Evolutionary conservation across 495 filamentous ascomycete genomes (phyloP), one percentile per base, ranked within the genome.

Genomic region (Xylona heveae): DNA sequence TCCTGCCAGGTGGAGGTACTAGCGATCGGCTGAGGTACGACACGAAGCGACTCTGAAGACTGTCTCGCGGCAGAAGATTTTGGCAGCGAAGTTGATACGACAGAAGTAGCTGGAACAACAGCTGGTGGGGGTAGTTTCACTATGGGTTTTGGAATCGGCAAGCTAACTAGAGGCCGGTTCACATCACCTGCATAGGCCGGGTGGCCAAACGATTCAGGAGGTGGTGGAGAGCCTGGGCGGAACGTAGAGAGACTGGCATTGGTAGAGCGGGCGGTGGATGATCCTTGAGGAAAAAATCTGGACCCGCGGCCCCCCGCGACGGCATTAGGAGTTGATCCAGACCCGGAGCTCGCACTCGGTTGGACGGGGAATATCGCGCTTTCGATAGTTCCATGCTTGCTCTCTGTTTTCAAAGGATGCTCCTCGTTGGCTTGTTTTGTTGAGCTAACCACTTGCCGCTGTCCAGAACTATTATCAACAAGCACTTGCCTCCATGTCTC

Each of bases 141-240:
- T 5, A 75, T 62, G 18, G 75, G 74, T 38, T 69, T 63, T 14
- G 69, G 62, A 4, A 54, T 33, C 6, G 78, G 78, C 14, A 85
- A 51, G 19, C 71, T 64, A 12, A 85, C 76, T 34, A 71, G 56
- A 1, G 78, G 77, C 17, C 64, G 68, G 19, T 54, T 57, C 3
- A 54, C 58, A 43, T 73, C 66, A 30, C 72, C 70, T 38, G 68
- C 66, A 36, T 71, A 81, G 4, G 68, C 78, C 0, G 78, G 78
- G 42, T 84, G 78, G 14, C 59, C 60, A 24, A 52, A 61, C 36
- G 68, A 71, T 31, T 79, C 77, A 0, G 78, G 76, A 4, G 78
- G 78, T 21, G 78, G 78, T 2, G 77, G 76, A 1, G 76, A 78
- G 23, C 59, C 52, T 28, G 54, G 58, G 31, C 50, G 51, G 29